A percentile compares a stretch with the other conserved stretches of the same genome.
phyloP scores from a whole-genome alignment of 208 protist species.

The Acanthamoeba healyi region DNA sequence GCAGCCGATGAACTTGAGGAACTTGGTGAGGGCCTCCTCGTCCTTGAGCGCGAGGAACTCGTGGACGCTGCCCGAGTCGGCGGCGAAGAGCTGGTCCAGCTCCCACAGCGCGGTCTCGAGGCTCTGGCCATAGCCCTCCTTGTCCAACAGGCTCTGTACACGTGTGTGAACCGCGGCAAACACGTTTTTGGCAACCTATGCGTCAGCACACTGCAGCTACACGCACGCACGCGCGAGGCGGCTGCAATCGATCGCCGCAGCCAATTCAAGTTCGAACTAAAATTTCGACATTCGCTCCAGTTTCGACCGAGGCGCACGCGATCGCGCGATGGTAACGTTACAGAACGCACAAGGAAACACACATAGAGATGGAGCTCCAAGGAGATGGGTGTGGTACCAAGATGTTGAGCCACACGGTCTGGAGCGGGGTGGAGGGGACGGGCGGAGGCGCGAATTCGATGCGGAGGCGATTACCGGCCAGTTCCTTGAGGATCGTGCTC shows the following conservation, averaged over 20 bases:
- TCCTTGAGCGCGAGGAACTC: slow-evolving; percentile 65
- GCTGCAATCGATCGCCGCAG: too few species aligned
- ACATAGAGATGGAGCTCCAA: neutral
- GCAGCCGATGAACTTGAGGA: slow-evolving; percentile 64
- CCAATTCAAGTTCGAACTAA: too few species aligned
- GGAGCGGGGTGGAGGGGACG: slow-evolving; percentile 3
- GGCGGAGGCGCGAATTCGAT: slow-evolving; percentile 33
- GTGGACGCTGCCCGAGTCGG: neutral
- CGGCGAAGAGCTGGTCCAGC: slow-evolving; percentile 23
- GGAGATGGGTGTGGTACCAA: neutral
- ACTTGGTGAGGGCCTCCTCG: slow-evolving; percentile 47
- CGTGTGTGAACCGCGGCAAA: neutral
- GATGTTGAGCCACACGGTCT: slow-evolving; percentile 53
- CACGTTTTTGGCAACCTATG: too few species aligned
- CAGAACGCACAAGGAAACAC: too few species aligned
- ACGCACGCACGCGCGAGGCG: too few species aligned
- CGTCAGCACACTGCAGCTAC: too few species aligned
- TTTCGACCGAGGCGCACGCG: too few species aligned
- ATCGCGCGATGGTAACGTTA: too few species aligned
- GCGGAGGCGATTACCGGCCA: slow-evolving; percentile 42
- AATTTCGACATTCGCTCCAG: too few species aligned
- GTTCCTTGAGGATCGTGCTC: slow-evolving; percentile 31
- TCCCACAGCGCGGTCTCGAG: slow-evolving; percentile 24
- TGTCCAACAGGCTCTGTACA: neutral
- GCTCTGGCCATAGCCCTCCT: slow-evolving; percentile 53